Conservation (phyloP, 441 rosid genomes). For the Brassica hybrid region DNA sequence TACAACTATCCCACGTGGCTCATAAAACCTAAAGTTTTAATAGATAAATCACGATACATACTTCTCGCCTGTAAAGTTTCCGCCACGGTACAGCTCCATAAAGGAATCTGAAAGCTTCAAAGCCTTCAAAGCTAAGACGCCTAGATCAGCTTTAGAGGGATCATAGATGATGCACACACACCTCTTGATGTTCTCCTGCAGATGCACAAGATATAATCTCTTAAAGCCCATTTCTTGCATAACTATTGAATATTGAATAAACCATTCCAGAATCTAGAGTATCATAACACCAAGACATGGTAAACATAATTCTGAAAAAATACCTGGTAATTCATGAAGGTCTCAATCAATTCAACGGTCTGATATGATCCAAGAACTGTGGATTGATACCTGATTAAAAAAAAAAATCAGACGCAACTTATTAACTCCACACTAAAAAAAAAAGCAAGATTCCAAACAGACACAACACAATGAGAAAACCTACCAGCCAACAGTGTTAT, state of each 20-base stretch:
- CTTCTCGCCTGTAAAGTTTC: slow-evolving; percentile 95
- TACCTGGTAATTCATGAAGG: slow-evolving; percentile 99
- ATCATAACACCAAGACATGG: neutral
- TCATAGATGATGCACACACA: slow-evolving; percentile 97
- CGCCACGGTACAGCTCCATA: slow-evolving; percentile 66
- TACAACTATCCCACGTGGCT: slow-evolving; percentile 17
- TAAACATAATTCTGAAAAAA: neutral
- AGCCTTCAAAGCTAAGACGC: too few relatives aligned
- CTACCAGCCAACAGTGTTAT: slow-evolving; percentile 97
- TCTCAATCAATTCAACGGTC: slow-evolving; percentile 92
- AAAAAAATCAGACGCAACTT: slow-evolving; percentile 15
- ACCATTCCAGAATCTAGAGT: slow-evolving; percentile 7
- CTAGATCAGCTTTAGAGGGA: too few relatives aligned
- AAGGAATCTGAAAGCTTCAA: too few relatives aligned
- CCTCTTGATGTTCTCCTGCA: slow-evolving; percentile 90
- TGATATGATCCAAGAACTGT: slow-evolving; percentile 90
- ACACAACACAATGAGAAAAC: slow-evolving; percentile 5
- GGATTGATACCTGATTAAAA: slow-evolving; percentile 81
- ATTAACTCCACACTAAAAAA: neutral
- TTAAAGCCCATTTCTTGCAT: too few relatives aligned
- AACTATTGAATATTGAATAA: neutral
- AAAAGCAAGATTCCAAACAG: neutral
- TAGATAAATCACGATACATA: slow-evolving; percentile 46
- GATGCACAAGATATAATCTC: neutral
- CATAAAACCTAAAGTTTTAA: neutral